Conservation (phyloP, 257 asterid genomes). For the Cynanchum wilfordii region DNA sequence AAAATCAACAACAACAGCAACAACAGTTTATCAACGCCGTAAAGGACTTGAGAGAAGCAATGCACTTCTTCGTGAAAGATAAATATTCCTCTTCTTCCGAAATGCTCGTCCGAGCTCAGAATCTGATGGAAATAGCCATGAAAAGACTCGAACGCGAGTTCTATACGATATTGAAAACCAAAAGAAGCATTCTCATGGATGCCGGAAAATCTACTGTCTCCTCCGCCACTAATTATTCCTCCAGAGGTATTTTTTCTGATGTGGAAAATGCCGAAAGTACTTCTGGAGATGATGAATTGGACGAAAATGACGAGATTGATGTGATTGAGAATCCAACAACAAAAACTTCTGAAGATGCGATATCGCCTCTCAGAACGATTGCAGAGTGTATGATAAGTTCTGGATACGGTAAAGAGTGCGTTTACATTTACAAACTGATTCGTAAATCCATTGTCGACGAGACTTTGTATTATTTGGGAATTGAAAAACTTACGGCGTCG, state of each 20-base stretch:
- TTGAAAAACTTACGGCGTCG: conserved; percentile 44
- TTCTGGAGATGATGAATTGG: conserved; percentile 36
- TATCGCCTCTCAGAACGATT: conserved; percentile 49
- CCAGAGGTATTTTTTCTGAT: conserved; percentile 30
- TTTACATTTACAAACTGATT: conserved; percentile 44
- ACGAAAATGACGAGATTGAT: conserved; percentile 17
- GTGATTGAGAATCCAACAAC: background rate
- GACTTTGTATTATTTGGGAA: conserved; percentile 56
- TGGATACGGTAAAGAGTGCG: conserved; percentile 70
- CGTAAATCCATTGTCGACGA: conserved; percentile 73
- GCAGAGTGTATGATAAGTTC: conserved; percentile 70
- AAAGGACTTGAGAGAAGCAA: conserved; percentile 35
- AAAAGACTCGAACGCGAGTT: conserved; percentile 66
- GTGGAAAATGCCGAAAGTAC: conserved; percentile 25
- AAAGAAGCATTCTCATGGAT: conserved; percentile 39
- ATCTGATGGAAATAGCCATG: conserved; percentile 62
- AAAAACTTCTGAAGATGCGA: conserved; percentile 25
- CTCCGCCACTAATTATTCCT: conserved; percentile 16
- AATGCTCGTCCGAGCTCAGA: conserved; percentile 48
- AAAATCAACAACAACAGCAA: conserved; percentile 25
- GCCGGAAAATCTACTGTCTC: conserved; percentile 45
- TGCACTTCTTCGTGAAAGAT: conserved; percentile 44
- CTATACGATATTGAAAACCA: conserved; percentile 32
- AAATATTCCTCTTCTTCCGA: conserved; percentile 33
- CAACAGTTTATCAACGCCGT: conserved; percentile 41